Evolutionary conservation across 768 basidiomycete genomes (phyloP), one percentile per base, ranked within the genome.

Genomic region (Pholiota microspora): DNA sequence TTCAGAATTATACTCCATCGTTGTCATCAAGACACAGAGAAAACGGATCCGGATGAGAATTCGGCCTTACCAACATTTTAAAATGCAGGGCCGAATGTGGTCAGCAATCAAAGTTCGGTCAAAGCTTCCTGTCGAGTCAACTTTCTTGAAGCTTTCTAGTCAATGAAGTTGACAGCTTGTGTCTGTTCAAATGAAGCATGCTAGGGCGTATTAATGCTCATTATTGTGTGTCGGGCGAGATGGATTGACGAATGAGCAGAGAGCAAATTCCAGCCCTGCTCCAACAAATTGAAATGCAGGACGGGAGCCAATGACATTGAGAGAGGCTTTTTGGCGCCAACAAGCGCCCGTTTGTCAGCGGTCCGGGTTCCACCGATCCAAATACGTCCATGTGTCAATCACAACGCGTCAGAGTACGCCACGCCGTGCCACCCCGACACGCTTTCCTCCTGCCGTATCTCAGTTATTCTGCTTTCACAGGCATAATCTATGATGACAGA

Each of bases 291-390:
- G 15, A 42, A 10, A 42, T 23, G 16, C 16, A 16, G 23, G 9
- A 4, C 16, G 38, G 18, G 38, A 40, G 38, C 35, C n/a, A 35
- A n/a, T n/a, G 12, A 16, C 35, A n/a, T 36, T n/a, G 15, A 16
- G 15, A 16, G 18, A 40, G 38, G 38, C 38, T 16, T 40, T 21
- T 40, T 16, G 23, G 16, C 40, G n/a, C n/a, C n/a, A n/a, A 42
- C 40, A 42, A 42, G 40, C 40, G 40, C 40, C 40, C 40, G 40
- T 42, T 42, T 21, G 40, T 42, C 40, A 42, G 40, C 40, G 40
- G 40, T 18, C 40, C 40, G 18, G 40, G 18, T 16, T 42, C 38
- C 38, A 8, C 38, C 38, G 38, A 40, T 21, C 23, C 2, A 16
- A 2, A 4, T 36, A 16, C n/a, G 35, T 36, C 35, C 31, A 31